Evolutionary conservation across 306 rosid species (phyloP).

Genomic region (Canavalia ensiformis): DNA sequence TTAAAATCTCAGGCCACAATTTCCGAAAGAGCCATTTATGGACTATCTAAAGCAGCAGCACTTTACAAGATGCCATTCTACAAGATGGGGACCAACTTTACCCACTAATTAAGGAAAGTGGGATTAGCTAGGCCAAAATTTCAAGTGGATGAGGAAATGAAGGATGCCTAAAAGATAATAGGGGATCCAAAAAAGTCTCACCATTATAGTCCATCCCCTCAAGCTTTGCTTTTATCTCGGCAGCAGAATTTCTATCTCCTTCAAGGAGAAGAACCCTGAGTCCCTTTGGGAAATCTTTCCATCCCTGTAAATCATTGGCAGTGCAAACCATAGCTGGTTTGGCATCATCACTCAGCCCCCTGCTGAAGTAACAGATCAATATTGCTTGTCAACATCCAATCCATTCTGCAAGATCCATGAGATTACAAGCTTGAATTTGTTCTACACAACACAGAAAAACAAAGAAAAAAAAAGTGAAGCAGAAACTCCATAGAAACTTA

Average conservation of each 20-base stretch:
- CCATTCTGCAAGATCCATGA: constrained; percentile 63
- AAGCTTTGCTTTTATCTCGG: constrained; percentile 78
- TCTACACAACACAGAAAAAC: constrained; percentile 3
- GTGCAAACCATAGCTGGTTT: constrained; percentile 99
- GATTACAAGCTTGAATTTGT: constrained; percentile 49
- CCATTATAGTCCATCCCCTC: constrained; percentile 93
- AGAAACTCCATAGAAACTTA: constrained; percentile 39
- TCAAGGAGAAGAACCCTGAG: constrained; percentile 94
- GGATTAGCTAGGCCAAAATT: constrained; percentile 30
- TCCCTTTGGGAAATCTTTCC: constrained; percentile 98
- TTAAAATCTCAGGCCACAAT: constrained; percentile 51
- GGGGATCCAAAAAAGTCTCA: constrained; percentile 46
- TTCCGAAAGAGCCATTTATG: constrained; percentile 39
- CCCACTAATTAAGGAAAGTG: constrained; percentile 45
- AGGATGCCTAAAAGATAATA: constrained; percentile 24
- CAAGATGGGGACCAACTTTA: constrained; percentile 53
- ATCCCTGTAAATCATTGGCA: constrained; percentile 87
- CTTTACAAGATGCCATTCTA: constrained; percentile 56
- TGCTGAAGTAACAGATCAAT: constrained; percentile 46
- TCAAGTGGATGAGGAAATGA: constrained; percentile 45
- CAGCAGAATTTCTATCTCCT: constrained; percentile 74
- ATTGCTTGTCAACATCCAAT: constrained; percentile 49
- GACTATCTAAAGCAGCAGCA: constrained; percentile 43
- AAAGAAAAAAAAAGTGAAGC: constrained; percentile 4
- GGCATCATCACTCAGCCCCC: constrained; percentile 86